Percentiles rank a stretch among this genome's conserved stretches.
Conservation (phyloP, 345 rosid genomes). For the Murraya koenigii region DNA sequence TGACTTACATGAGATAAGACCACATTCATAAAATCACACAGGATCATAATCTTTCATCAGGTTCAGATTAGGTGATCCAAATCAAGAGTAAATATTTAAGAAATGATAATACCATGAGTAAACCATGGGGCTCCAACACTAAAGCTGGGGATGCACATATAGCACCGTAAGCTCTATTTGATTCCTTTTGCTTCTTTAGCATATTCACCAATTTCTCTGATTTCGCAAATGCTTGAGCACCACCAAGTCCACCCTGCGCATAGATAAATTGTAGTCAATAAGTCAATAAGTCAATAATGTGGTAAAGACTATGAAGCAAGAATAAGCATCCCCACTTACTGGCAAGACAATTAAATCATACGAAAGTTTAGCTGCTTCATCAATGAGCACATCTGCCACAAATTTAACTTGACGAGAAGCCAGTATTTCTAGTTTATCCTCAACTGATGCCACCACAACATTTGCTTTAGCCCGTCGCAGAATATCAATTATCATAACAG, state of each 20-base stretch:
- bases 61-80: not conserved
- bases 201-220: conserved; percentile 74
- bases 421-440: conserved; percentile 65
- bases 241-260: conserved; percentile 88
- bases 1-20: too few species aligned
- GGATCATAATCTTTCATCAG: not conserved
- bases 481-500: conserved; percentile 70
- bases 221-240: conserved; percentile 84
- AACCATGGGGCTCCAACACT: conserved; percentile 85
- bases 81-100: not conserved
- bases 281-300: conserved; percentile 1
- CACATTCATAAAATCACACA: too few species aligned
- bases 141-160: conserved; percentile 95
- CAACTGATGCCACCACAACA: conserved; percentile 84
- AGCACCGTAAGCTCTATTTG: conserved; percentile 86
- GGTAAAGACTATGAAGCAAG: not conserved
- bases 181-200: conserved; percentile 72
- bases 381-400: conserved; percentile 80
- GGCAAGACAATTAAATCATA: conserved; percentile 89
- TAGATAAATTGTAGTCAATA: not conserved
- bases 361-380: conserved; percentile 78
- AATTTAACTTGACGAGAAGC: conserved; percentile 85
- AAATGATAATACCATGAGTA: conserved; percentile 62
- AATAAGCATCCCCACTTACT: conserved; percentile 36
- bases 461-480: conserved; percentile 84